Base-by-base conservation (phyloP, 1,284 basidiomycete species). In the Singerocomus inundabilis region DNA sequence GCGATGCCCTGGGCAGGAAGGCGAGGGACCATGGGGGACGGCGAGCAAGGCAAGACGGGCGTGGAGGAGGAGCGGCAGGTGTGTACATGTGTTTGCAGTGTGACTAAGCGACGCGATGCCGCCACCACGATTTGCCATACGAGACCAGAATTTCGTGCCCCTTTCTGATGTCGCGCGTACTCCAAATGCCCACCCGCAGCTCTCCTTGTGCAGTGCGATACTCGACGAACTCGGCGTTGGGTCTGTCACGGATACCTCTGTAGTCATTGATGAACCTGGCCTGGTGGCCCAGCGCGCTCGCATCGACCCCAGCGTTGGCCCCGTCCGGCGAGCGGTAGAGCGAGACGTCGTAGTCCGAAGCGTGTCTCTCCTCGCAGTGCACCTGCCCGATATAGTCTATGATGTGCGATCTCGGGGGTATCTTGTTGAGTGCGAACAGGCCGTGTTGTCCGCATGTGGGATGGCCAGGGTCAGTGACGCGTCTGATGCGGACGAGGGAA, bases 91-190 rank as follows among this genome's bases (percentile, higher is more conserved):
- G 7, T 66, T 61, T 60, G 41, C 13, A 6, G 0, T 13, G 30
- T 61, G 61, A 64, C 59, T 60, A 62, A 61, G 40, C 29, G 25
- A 15, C 7, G 26, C 50, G 53, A 21, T 21, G 21, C 21, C 21
- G 71, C 93, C 93, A 95, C 82, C 88, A 96, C n/a, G 80, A 78
- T 62, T 94, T 94, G n/a, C 93, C 93, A 64, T 97, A 97, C 21
- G 86, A 91, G 30, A 96, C 88, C 29, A 94, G 66, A 36, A 98
- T 79, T 69, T 97, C 94, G 13, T 92, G 83, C 2, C 91, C 90
- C 64, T 89, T 93, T 55, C 74, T 80, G 46, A 97, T 82, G 10
- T 79, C 74, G 38, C 68, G 70, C 49, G 77, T 77, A 45, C 75
- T 80, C 82, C 85, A 89, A 16, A 95, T 77, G 56, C 83, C 78